Evolutionary conservation across 1,139 yeast species (phyloP).

Genomic region (Suzukiozyma palmioleophila): DNA sequence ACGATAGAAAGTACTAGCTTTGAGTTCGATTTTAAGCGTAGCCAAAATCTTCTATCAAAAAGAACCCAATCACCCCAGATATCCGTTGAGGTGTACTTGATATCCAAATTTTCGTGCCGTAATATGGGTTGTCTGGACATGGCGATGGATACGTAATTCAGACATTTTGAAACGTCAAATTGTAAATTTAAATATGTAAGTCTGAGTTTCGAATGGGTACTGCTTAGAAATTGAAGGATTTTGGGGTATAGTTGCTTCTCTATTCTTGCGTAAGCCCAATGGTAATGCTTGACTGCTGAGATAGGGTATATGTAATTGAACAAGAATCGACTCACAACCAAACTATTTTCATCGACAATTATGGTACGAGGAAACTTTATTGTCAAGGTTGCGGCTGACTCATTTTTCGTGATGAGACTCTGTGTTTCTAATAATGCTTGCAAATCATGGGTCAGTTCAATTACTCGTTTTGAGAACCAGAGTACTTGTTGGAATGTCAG

Average conservation of each 20-base stretch:
- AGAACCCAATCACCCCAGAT: conserved; percentile 26
- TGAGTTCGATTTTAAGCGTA: conserved; percentile 15
- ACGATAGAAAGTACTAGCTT: conserved; percentile 10
- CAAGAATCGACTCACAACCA: conserved; percentile 29
- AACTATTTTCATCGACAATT: conserved; percentile 5
- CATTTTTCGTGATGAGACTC: conserved; percentile 5
- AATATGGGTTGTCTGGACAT: conserved; percentile 24
- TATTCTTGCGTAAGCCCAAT: conserved; percentile 44
- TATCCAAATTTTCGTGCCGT: conserved; percentile 12
- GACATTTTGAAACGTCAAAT: conserved; percentile 13
- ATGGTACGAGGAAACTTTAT: conserved; percentile 7
- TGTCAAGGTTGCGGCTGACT: conserved; percentile 8
- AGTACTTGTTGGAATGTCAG: conserved; percentile 13
- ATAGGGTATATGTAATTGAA: conserved; percentile 28
- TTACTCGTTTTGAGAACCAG: conserved; percentile 13
- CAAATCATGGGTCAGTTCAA: conserved; percentile 10
- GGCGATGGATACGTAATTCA: conserved; percentile 6
- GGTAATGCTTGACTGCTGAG: conserved; percentile 39
- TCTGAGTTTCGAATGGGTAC: conserved; percentile 5
- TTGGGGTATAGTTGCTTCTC: conserved; percentile 30
- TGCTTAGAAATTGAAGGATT: conserved; percentile 10
- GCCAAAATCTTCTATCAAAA: conserved; percentile 37
- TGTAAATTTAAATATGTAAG: conserved; percentile 20
- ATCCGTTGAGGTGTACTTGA: conserved; percentile 4
- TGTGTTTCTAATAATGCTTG: conserved; percentile 6